Conservation (phyloP, 768 basidiomycete species). For the Termitomyces sp. region DNA sequence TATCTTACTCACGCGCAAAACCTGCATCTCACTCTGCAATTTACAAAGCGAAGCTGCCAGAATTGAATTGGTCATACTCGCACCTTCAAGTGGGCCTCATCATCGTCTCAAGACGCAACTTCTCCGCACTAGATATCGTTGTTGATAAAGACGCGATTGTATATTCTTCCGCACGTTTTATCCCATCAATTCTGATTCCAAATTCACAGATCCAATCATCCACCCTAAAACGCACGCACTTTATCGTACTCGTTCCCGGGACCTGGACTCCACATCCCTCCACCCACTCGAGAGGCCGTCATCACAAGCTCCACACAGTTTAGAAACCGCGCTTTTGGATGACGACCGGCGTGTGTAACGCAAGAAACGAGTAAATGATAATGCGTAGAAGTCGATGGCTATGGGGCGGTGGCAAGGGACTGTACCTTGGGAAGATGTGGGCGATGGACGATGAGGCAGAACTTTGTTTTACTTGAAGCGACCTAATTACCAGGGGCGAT, state of each 20-base stretch:
- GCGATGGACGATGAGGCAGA: slow-evolving; percentile 33
- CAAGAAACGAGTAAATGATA: slow-evolving; percentile 36
- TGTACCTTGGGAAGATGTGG: slow-evolving; percentile 15
- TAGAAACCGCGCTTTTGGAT: slow-evolving; percentile 49
- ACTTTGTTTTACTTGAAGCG: slow-evolving; percentile 42
- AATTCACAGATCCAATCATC: slow-evolving; percentile 28
- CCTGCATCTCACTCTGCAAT: not conserved
- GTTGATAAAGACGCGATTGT: slow-evolving; percentile 23
- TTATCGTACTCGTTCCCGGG: slow-evolving; percentile 36
- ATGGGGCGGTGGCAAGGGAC: slow-evolving; percentile 44
- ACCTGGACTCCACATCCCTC: slow-evolving; percentile 20
- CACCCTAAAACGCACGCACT: slow-evolving; percentile 35
- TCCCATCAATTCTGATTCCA: not conserved
- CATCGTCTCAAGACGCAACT: slow-evolving; percentile 46
- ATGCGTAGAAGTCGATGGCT: slow-evolving; percentile 54
- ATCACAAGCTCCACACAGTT: slow-evolving; percentile 39
- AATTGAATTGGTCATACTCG: slow-evolving; percentile 39
- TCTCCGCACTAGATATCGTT: slow-evolving; percentile 27
- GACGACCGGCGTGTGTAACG: slow-evolving; percentile 41
- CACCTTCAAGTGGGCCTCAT: slow-evolving; percentile 49
- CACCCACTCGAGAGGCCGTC: slow-evolving; percentile 25
- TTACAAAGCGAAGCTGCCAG: slow-evolving; percentile 31
- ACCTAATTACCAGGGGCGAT: slow-evolving; percentile 30
- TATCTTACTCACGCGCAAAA: not conserved
- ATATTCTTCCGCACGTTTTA: not conserved